A percentile compares a stretch with the other conserved stretches of the same genome.
These are phyloP conservation scores for Heterobasidion parviporum DNA, from an alignment of 1,284 basidiomycete genomes.

Conservation along the genomic window DNA sequence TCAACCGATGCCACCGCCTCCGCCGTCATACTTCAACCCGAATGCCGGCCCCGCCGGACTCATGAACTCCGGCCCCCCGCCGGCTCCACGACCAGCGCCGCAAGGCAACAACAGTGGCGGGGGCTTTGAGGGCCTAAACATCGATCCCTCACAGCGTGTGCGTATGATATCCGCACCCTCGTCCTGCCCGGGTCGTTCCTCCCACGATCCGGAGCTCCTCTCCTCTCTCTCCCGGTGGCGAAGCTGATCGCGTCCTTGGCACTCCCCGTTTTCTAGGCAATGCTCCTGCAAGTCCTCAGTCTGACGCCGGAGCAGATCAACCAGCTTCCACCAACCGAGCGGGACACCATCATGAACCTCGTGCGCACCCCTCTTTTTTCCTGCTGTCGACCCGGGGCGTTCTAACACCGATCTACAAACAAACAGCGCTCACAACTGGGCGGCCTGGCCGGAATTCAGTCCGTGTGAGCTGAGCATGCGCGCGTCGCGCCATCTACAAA, in stretches of 20 bases:
- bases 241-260: neutral
- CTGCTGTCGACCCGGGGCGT: neutral
- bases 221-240: neutral
- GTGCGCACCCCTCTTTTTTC: slow-evolving; percentile 27
- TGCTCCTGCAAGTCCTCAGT: slow-evolving; percentile 81
- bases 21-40: slow-evolving; percentile 11
- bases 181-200: no score
- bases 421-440: slow-evolving; percentile 11
- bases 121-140: slow-evolving; percentile 3
- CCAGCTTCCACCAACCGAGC: slow-evolving; percentile 74
- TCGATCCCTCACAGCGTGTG: slow-evolving; percentile 21
- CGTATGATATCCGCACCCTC: neutral
- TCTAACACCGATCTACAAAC: neutral
- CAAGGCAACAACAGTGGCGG: neutral
- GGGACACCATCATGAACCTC: slow-evolving; percentile 79
- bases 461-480: neutral
- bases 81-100: slow-evolving; percentile 2
- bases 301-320: slow-evolving; percentile 86
- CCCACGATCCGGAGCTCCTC: no score
- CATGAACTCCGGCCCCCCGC: neutral
- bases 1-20: slow-evolving; percentile 14
- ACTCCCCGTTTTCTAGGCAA: slow-evolving; percentile 38
- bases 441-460: slow-evolving; percentile 5
- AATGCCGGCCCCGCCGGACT: slow-evolving; percentile 8
- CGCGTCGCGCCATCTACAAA: neutral